phyloP scores from a whole-genome alignment of 148 eudicot species.

The Rhododendron williamsianum region DNA sequence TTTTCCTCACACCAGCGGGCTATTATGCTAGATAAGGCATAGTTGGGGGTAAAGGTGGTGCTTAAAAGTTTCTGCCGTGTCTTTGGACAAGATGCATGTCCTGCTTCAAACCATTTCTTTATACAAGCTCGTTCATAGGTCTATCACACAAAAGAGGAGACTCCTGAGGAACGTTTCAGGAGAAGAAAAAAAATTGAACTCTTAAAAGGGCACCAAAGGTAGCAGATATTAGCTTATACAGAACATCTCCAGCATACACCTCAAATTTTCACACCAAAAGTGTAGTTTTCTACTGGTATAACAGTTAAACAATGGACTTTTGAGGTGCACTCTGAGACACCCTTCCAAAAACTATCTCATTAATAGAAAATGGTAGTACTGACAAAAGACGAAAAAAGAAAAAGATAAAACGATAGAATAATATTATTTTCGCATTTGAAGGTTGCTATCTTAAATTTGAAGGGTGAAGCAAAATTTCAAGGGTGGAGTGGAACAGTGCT shows the following conservation, averaged over 20 bases:
- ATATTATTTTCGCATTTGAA: background rate
- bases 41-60: conserved; percentile 9
- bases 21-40: conserved; percentile 12
- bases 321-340: background rate
- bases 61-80: background rate
- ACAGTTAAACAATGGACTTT: background rate
- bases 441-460: background rate
- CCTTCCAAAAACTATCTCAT: background rate
- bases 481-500: background rate
- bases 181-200: background rate
- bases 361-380: background rate
- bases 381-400: background rate
- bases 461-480: background rate
- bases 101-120: conserved; percentile 13
- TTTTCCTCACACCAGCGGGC: conserved; percentile 10
- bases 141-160: conserved; percentile 4
- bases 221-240: background rate
- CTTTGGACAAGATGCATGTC: conserved; percentile 19
- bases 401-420: background rate
- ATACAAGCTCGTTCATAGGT: conserved; percentile 18
- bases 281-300: background rate
- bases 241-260: background rate
- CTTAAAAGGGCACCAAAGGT: background rate
- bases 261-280: background rate
- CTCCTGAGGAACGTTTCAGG: background rate